Evolutionary conservation across 2,329 filamentous ascomycete species (phyloP), one percentile per base, ranked within the genome.

Genomic region (Cordyceps farinosa): DNA sequence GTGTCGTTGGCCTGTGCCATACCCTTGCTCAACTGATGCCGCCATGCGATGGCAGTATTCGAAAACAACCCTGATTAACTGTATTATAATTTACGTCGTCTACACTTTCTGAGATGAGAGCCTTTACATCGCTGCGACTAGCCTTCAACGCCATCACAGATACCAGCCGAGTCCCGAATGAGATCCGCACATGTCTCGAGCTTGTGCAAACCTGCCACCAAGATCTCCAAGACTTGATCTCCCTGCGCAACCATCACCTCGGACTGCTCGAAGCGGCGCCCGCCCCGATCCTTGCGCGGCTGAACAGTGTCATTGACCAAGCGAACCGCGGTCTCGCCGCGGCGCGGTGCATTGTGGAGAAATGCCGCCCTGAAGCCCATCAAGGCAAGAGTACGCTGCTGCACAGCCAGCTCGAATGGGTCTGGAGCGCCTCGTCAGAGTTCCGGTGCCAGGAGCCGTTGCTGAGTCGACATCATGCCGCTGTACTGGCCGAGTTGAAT

Each of bases 171-270:
- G 69, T 72, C 10, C 70, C 72, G 1, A 65, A 67, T 30, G 69
- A 70, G 5, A 69, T 74, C 27, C 67, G 70, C 1, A 66, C 66
- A 7, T 70, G 70, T 58, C 66, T 75, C 17, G 71, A 75, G 30
- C 72, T 75, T 8, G 70, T 75, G 0, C 67, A 70, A 5, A 72
- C 69, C n/a, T 75, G 72, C 57, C 65, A 75, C 36, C 60, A 62
- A 7, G 73, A 75, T 53, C 67, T 75, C 5, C 70, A 74, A 34
- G 69, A 72, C n/a, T 68, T 75, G 22, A 73, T 75, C 44, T 67
- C 70, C n/a, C 63, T 75, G 1, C 70, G 73, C 3, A 69, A 71
- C 22, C 66, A 71, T 32, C 69, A 69, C 29, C 65, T 74, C 3
- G 45, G 61, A 3, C 65, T 73, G 3, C 67, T 74, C 0, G 53